Percentiles rank a stretch among this genome's conserved stretches.
phyloP scores from a whole-genome alignment of 106 monocot species.

The Dioscorea zingiberensis region DNA sequence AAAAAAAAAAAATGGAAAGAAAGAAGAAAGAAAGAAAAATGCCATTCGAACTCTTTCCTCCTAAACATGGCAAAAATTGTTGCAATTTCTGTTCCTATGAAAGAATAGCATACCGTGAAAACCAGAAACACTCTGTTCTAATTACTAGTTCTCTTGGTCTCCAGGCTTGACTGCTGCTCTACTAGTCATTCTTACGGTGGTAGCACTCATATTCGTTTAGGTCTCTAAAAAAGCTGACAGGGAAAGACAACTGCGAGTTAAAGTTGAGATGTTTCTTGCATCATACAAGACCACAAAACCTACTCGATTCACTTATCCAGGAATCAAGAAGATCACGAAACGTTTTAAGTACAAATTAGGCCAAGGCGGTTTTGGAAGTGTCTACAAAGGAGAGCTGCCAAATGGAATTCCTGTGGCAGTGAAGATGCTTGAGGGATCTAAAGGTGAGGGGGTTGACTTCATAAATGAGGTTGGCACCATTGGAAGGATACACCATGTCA shows the following conservation, averaged over 20 bases:
- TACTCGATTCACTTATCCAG: constrained; percentile 3
- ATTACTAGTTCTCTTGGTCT: not conserved
- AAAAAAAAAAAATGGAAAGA: no score
- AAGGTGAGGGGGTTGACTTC: constrained; percentile 10
- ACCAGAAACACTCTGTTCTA: no score
- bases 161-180: not conserved
- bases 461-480: constrained; percentile 18
- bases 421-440: constrained; percentile 3
- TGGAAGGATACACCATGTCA: constrained; percentile 13
- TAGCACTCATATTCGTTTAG: not conserved
- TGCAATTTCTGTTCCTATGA: no score
- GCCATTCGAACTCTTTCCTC: no score
- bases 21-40: no score
- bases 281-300: constrained; percentile 6
- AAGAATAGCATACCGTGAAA: no score
- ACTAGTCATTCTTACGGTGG: not conserved
- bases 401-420: constrained; percentile 18
- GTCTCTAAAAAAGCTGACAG: not conserved
- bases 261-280: constrained; percentile 1
- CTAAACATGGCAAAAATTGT: no score
- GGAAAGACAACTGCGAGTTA: not conserved
- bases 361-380: constrained; percentile 17
- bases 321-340: constrained; percentile 9
- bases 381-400: constrained; percentile 14
- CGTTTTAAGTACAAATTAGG: constrained; percentile 9